A percentile compares a stretch with the other conserved stretches of the same genome.
phyloP scores from a whole-genome alignment of 345 rosid genomes.

The Eucalyptus viminalis region DNA sequence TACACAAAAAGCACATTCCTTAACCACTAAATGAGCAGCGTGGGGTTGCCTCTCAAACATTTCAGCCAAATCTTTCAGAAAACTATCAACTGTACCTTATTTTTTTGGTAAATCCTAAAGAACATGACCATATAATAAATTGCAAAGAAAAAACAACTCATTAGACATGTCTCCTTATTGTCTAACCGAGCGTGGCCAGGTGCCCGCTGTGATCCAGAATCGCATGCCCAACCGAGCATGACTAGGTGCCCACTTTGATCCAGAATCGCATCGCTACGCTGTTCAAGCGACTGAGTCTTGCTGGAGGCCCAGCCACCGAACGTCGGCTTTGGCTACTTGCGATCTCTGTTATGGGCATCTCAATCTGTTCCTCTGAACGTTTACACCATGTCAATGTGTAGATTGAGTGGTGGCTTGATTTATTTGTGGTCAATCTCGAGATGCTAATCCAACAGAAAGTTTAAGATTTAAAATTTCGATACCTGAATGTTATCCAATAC shows the following conservation, averaged over 20 bases:
- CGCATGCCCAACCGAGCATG: neutral
- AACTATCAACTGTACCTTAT: too few species aligned
- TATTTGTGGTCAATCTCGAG: neutral
- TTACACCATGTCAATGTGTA: neutral
- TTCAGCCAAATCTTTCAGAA: too few species aligned
- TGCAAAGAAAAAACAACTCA: too few species aligned
- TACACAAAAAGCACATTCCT: too few species aligned
- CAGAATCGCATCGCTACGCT: accelerated
- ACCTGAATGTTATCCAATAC: neutral
- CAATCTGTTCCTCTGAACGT: neutral
- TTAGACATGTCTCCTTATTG: too few species aligned
- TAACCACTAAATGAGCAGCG: too few species aligned
- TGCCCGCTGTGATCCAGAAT: neutral
- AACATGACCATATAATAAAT: too few species aligned
- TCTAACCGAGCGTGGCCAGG: neutral
- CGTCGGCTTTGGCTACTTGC: too few species aligned
- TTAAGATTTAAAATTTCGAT: neutral
- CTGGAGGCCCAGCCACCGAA: neutral
- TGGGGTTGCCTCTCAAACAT: too few species aligned
- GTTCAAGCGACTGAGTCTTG: neutral
- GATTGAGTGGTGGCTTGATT: neutral
- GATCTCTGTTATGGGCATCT: neutral
- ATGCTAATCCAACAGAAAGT: neutral
- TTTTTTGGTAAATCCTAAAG: too few species aligned
- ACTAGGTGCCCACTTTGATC: neutral